A percentile compares a stretch with the other conserved stretches of the same genome.
These are phyloP conservation scores for Amphicarpaea edgeworthii DNA, from an alignment of 306 rosid species.

Conservation along the genomic window DNA sequence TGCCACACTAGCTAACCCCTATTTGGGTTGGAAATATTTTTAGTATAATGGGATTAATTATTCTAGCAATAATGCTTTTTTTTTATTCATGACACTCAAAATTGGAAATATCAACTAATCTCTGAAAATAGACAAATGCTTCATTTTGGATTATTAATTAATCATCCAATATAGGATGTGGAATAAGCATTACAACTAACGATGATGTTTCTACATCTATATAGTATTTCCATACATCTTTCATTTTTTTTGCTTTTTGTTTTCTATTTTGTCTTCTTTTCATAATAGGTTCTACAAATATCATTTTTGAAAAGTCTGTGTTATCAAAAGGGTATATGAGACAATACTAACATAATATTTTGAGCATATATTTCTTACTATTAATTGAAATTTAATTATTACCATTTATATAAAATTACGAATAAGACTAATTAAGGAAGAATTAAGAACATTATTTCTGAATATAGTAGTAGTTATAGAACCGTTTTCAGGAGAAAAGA, in stretches of 20 bases:
- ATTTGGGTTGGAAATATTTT: not conserved
- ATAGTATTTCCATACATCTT: not conserved
- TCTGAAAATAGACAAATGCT: slow-evolving; percentile 39
- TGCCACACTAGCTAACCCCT: not conserved
- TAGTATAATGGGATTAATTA: not conserved
- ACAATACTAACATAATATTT: not conserved
- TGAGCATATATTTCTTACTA: not conserved
- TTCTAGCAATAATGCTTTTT: not conserved
- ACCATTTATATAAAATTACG: not conserved
- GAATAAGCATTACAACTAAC: slow-evolving; percentile 8
- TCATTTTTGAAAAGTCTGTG: not conserved
- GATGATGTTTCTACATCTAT: not conserved
- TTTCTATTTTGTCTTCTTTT: not conserved
- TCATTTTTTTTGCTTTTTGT: not conserved
- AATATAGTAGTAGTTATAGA: too few species aligned
- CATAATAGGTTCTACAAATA: slow-evolving; percentile 6
- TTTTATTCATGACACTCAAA: not conserved
- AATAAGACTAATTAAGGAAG: not conserved
- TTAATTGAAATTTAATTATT: not conserved
- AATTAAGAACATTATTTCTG: not conserved
- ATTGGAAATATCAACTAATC: not conserved
- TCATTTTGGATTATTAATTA: slow-evolving; percentile 26
- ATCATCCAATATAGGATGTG: slow-evolving; percentile 47
- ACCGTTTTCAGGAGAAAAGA: slow-evolving; percentile 16
- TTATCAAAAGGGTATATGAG: slow-evolving; percentile 26